A percentile compares a stretch with the other conserved stretches of the same genome.
Conservation (phyloP, 371 early-diverging fungal species). For the Entomophthora muscae region DNA sequence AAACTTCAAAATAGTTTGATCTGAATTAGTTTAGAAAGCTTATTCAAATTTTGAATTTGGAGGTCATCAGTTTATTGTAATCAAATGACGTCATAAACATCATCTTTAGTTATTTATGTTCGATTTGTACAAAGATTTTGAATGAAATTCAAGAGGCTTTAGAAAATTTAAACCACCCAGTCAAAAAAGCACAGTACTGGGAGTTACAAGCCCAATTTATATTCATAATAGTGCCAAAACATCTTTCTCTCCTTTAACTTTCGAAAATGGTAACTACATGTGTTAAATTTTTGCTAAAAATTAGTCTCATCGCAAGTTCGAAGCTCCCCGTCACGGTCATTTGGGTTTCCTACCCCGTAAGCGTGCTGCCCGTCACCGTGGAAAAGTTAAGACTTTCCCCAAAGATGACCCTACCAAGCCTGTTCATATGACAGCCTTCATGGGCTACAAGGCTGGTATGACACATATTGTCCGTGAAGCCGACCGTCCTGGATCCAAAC, state of each 20-base stretch:
- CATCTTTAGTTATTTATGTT: no score
- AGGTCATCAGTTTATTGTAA: no score
- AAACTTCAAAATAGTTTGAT: no score
- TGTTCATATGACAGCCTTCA: constrained; percentile 97
- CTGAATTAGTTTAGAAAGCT: no score
- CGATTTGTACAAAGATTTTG: no score
- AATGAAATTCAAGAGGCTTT: no score
- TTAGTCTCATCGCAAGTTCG: constrained; percentile 69
- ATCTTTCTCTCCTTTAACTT: neutral
- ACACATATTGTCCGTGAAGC: constrained; percentile 99
- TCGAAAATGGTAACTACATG: neutral
- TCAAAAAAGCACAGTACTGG: no score
- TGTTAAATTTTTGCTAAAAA: neutral
- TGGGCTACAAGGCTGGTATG: constrained; percentile 99
- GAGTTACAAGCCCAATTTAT: no score
- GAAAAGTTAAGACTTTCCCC: constrained; percentile 97
- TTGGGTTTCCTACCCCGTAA: constrained; percentile 98
- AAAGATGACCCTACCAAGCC: constrained; percentile 92
- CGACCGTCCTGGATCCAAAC: constrained; percentile 96
- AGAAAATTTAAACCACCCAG: no score
- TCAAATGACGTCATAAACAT: no score
- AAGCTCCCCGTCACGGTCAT: constrained; percentile 95
- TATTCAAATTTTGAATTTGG: no score
- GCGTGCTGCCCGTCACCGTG: constrained; percentile 88
- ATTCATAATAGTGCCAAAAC: no score